These are phyloP conservation scores for Eimeria mitis DNA, from an alignment of 169 alveolate species.

Conservation along the genomic window DNA sequence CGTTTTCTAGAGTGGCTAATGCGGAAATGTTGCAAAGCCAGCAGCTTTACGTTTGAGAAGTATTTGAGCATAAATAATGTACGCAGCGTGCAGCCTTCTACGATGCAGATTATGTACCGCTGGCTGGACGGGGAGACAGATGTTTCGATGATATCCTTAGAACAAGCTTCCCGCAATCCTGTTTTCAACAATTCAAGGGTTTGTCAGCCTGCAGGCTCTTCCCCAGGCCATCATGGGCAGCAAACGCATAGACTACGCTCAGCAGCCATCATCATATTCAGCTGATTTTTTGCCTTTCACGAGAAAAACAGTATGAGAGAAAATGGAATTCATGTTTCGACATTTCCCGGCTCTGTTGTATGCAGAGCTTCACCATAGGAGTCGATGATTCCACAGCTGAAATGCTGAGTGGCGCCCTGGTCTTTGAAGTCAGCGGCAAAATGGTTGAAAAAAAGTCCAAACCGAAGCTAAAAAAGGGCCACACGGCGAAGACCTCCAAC, in stretches of 20 bases:
- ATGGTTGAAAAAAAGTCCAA: conserved; percentile 53
- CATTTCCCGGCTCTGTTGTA: neutral
- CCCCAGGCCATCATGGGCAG: neutral
- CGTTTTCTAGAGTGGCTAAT: neutral
- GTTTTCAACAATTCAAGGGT: conserved; percentile 44
- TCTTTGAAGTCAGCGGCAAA: conserved; percentile 47
- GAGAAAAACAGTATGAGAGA: neutral
- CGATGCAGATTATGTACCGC: conserved; percentile 36
- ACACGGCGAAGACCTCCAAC: neutral
- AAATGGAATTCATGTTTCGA: neutral
- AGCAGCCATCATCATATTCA: neutral
- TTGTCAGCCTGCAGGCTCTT: neutral
- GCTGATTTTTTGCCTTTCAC: neutral
- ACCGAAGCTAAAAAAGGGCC: conserved; percentile 11
- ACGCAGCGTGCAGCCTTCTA: neutral
- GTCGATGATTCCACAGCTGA: conserved; percentile 38
- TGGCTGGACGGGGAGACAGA: conserved; percentile 69
- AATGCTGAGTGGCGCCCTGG: conserved; percentile 38
- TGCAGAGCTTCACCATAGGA: conserved; percentile 27
- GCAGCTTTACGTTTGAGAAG: neutral
- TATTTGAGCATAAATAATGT: neutral
- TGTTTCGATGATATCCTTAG: conserved; percentile 24
- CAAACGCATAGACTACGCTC: neutral
- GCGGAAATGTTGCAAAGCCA: neutral
- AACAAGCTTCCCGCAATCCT: conserved; percentile 23